Evolutionary conservation across 495 filamentous ascomycete genomes (phyloP), one percentile per base, ranked within the genome.

Genomic region (Mycothermus thermophilus): DNA sequence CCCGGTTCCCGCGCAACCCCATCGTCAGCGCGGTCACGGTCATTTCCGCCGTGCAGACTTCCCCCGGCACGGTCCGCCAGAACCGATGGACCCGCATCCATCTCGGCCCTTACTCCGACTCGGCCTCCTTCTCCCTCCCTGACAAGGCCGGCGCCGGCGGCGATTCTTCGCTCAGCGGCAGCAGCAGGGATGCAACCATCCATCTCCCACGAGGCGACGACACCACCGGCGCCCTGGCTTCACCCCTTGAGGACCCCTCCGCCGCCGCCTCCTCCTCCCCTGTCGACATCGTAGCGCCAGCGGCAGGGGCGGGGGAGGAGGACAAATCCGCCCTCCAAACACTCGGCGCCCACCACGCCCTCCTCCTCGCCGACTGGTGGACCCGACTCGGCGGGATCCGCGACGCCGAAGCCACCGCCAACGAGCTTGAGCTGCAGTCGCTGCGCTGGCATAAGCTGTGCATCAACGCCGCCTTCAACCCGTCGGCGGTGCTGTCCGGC

Each of bases 401-500:
- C 26, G 74, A 78, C 50, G 69, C 57, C 5, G 60, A 65, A 27
- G 37, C 58, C 5, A 58, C 60, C 22, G 51, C 55, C 39, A n/a
- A n/a, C n/a, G 69, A 74, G 44, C 44, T 62, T 11, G 66, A 61
- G 23, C 50, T 79, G 12, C 73, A 76, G 50, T 52, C 61, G 10
- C 60, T 77, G 11, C 52, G 74, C 3, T 79, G 74, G 74, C 71
- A 77, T 43, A 79, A 79, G 50, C 64, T 77, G 16, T 67, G 63
- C 38, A 77, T 77, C 52, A 79, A 79, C 48, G 69, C 71, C 0
- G 64, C 67, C 13, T 74, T 77, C 59, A 79, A 79, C 52, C 70
- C 73, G 3, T 72, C 67, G 5, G 66, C 73, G 3, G 67, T 79
- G 9, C 54, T 79, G 2, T 62, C 61, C 0, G 71, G 68, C 13